Evolutionary conservation across 345 rosid species (phyloP), one percentile per base, ranked within the genome.

Genomic region (Clausena lansium): DNA sequence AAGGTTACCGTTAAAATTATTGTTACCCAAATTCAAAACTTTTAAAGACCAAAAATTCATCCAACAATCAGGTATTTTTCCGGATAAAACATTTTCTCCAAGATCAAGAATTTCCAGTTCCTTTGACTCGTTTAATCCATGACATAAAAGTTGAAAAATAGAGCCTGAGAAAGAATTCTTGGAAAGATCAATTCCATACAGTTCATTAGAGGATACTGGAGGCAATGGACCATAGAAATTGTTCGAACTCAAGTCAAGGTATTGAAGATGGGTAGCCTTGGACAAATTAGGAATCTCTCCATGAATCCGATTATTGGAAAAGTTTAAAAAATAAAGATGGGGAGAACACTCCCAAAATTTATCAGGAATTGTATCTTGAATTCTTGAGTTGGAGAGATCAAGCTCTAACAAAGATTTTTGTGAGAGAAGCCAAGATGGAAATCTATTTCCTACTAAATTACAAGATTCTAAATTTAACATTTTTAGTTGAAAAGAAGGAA

Each of bases 91-190:
- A 76, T 89, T 87, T 28, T 74, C 75, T 9, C 81, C 79, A 15
- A 86, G 82, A 54, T 81, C 83, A 61, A 87, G 89, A 9, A 86
- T 74, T 19, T 60, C 58, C 61, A 81, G 28, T 14, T 32, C 36
- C 32, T 13, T 58, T 17, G 74, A 77, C 35, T 55, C 61, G 27
- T 47, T 67, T 0, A 76, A 73, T 13, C 84, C 74, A 22, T 75
- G 10, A 50, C 88, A 82, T 35, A 85, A 35, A 60, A 78, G 59
- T 1, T 35, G 33, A 1, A 80, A 84, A 20, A 87, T 67, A 6
- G 70, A 14, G 33, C 92, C 89, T 0, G 85, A 70, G 17, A 87
- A 85, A 52, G 57, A 76, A 60, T 85, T 89, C 5, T 78, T 81
- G 36, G 85, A 85, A 13, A 88, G 86, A 76, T 87, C 83, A 32